A percentile compares a stretch with the other conserved stretches of the same genome.
Evolutionary conservation across 257 asterid genomes (phyloP).

Genomic region (Ballota nigra): DNA sequence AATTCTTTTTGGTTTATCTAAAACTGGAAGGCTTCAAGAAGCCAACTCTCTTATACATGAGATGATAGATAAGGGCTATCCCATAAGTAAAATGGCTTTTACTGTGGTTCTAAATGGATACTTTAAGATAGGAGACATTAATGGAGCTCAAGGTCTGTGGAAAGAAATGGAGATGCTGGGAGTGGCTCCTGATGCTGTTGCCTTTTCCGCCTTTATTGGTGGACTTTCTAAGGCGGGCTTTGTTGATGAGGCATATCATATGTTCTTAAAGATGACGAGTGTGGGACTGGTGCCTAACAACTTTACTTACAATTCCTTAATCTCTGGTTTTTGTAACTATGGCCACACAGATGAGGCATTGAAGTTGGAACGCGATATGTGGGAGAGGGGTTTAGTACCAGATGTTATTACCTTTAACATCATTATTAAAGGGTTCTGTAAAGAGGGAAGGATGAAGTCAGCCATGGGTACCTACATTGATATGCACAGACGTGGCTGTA

Average conservation of each 20-base stretch:
- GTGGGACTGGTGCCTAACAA: conserved; percentile 82
- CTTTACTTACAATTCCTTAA: conserved; percentile 75
- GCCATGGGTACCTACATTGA: conserved; percentile 64
- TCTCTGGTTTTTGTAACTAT: conserved; percentile 63
- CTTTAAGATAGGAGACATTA: conserved; percentile 65
- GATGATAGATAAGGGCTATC: conserved; percentile 68
- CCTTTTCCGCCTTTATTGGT: conserved; percentile 77
- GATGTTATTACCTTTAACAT: conserved; percentile 76
- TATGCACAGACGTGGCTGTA: conserved; percentile 57
- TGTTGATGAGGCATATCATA: conserved; percentile 58
- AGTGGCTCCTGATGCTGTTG: conserved; percentile 87
- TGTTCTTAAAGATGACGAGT: conserved; percentile 47
- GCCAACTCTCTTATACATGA: conserved; percentile 57
- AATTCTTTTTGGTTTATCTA: conserved; percentile 67
- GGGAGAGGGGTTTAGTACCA: conserved; percentile 66
- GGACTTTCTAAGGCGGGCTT: conserved; percentile 71
- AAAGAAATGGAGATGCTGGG: conserved; percentile 67
- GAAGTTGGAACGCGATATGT: conserved; percentile 74
- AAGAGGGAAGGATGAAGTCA: conserved; percentile 69
- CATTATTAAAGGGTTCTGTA: conserved; percentile 78
- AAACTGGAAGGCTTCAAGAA: conserved; percentile 58
- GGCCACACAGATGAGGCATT: conserved; percentile 60
- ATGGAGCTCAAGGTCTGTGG: conserved; percentile 75
- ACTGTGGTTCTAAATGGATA: conserved; percentile 79
- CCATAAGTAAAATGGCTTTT: conserved; percentile 57